A percentile compares a stretch with the other conserved stretches of the same genome.
Conservation (phyloP, 805 yeast species). For the Candida palmyrensis region DNA sequence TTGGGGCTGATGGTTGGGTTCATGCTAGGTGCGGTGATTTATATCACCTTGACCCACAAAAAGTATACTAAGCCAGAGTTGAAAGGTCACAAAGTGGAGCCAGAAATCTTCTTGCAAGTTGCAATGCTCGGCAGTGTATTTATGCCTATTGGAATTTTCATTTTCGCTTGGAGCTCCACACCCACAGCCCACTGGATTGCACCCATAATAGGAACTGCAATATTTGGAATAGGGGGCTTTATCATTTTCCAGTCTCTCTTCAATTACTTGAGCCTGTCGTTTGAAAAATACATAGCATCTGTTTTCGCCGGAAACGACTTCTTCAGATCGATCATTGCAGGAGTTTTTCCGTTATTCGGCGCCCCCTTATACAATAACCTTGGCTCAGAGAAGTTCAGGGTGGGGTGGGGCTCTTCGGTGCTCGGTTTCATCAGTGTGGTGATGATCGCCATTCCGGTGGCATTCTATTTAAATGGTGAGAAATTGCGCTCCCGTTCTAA, state of each 20-base stretch:
- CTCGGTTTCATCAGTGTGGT: conserved; percentile 29
- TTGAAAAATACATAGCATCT: conserved; percentile 48
- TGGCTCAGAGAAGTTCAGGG: conserved; percentile 46
- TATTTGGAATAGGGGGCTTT: conserved; percentile 38
- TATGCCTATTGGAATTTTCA: conserved; percentile 39
- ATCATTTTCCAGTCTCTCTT: conserved; percentile 48
- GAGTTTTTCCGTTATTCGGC: conserved; percentile 58
- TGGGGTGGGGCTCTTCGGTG: conserved; percentile 46
- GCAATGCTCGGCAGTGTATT: conserved; percentile 36
- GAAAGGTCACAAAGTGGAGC: conserved; percentile 21
- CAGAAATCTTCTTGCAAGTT: conserved; percentile 38
- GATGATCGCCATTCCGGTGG: conserved; percentile 44
- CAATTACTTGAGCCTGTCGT: conserved; percentile 45
- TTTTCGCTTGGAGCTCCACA: conserved; percentile 49
- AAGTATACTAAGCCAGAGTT: conserved; percentile 16
- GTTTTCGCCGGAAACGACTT: conserved; percentile 56
- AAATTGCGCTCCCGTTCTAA: conserved; percentile 36
- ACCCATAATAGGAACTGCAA: conserved; percentile 39
- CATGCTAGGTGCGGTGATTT: conserved; percentile 28
- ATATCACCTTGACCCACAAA: conserved; percentile 20
- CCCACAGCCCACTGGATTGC: conserved; percentile 43
- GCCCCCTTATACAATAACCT: conserved; percentile 51
- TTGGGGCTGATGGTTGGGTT: conserved; percentile 44
- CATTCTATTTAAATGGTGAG: conserved; percentile 38
- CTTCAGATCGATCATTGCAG: conserved; percentile 48